phyloP scores from a whole-genome alignment of 768 basidiomycete genomes.

The Calocera cornea region DNA sequence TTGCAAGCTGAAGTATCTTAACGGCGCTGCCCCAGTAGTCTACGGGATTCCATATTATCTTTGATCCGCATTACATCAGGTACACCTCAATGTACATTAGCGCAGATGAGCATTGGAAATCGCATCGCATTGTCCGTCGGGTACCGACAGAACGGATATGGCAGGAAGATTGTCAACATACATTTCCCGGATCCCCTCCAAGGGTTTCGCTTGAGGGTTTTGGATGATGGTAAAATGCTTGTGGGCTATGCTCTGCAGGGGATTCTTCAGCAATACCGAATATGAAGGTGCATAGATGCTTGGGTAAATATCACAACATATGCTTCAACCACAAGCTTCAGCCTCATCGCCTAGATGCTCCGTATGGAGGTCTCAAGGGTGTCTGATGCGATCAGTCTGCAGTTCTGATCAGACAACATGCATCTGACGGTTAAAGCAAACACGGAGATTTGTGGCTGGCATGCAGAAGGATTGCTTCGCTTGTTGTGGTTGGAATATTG shows the following conservation, averaged over 20 bases:
- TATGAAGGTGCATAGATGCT: too few relatives aligned
- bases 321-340: too few relatives aligned
- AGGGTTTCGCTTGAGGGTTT: too few relatives aligned
- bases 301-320: too few relatives aligned
- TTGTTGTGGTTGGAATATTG: too few relatives aligned
- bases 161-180: neutral
- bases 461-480: too few relatives aligned
- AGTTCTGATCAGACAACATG: neutral
- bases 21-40: slow-evolving; percentile 86
- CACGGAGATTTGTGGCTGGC: too few relatives aligned
- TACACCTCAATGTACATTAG: slow-evolving; percentile 11
- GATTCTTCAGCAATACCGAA: too few relatives aligned
- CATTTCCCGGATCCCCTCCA: neutral
- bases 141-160: neutral
- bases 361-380: neutral
- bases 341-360: too few relatives aligned
- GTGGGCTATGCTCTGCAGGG: too few relatives aligned
- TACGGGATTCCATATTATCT: slow-evolving; percentile 93
- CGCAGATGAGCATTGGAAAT: neutral
- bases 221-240: too few relatives aligned
- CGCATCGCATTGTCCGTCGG: neutral
- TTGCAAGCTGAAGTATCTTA: slow-evolving; percentile 86
- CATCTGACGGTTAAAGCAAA: neutral
- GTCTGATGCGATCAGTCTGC: neutral
- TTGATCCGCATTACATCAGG: slow-evolving; percentile 19